Evolutionary conservation across 2,329 filamentous ascomycete species (phyloP).

Genomic region (Cladosporium velox): DNA sequence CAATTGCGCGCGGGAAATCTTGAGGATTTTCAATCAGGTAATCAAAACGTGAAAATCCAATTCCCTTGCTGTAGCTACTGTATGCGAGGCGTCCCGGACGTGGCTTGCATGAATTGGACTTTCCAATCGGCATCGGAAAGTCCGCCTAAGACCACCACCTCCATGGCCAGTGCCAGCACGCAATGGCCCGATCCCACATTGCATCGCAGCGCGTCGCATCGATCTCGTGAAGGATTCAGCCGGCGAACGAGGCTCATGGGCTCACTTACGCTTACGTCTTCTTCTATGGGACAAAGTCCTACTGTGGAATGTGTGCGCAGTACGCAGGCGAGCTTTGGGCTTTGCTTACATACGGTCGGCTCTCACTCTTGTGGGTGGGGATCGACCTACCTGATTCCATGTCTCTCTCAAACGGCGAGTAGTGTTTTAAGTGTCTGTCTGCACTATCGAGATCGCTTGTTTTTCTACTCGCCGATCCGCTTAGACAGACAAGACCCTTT

Average conservation of each 20-base stretch:
- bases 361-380: too few species aligned
- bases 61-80: neutral
- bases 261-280: neutral
- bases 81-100: neutral
- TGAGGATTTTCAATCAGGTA: neutral
- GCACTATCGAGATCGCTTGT: neutral
- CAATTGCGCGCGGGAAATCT: neutral
- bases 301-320: too few species aligned
- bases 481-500: neutral
- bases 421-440: neutral
- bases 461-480: neutral
- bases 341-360: too few species aligned
- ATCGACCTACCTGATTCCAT: too few species aligned
- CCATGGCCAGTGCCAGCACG: neutral
- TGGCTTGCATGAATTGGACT: neutral
- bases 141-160: neutral
- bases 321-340: too few species aligned
- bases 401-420: too few species aligned
- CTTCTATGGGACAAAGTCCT: neutral
- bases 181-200: neutral
- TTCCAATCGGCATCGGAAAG: neutral
- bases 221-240: neutral
- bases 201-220: neutral
- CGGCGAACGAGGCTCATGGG: neutral
- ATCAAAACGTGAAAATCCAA: neutral